These are phyloP conservation scores for Paracorniculantispora psalliotae DNA, from an alignment of 2,329 filamentous ascomycete genomes.

Conservation along the genomic window DNA sequence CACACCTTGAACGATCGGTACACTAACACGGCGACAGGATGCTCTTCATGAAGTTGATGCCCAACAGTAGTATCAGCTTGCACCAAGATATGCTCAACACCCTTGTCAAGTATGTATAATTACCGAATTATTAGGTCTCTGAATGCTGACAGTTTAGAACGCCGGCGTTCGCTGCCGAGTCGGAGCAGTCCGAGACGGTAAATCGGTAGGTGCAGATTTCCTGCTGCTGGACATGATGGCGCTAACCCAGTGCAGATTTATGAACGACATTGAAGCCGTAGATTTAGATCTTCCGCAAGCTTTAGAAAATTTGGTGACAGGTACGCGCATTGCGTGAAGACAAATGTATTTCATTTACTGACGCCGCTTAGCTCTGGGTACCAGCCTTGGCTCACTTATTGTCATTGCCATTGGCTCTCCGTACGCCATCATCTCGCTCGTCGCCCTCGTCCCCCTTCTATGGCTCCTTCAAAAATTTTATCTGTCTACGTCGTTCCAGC, in stretches of 20 bases:
- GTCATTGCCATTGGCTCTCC: conserved; percentile 3
- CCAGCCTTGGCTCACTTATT: neutral
- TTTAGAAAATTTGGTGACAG: neutral
- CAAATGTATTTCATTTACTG: neutral
- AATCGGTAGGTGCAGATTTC: neutral
- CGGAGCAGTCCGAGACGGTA: neutral
- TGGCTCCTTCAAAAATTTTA: neutral
- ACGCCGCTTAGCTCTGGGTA: neutral
- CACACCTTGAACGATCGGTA: neutral
- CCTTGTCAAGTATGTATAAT: neutral
- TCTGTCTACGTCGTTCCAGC: neutral
- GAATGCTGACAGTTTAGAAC: neutral
- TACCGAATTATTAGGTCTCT: neutral
- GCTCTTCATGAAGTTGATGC: neutral
- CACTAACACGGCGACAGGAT: neutral
- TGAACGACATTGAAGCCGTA: neutral
- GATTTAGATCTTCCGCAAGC: neutral
- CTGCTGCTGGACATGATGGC: neutral
- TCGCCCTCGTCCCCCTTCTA: neutral
- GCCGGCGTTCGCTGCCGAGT: neutral
- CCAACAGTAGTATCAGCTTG: neutral
- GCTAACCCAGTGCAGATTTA: neutral
- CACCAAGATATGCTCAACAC: neutral
- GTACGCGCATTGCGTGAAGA: neutral
- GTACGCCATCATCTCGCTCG: neutral